Percentiles rank a stretch among this genome's conserved stretches.
Conservation (phyloP, 371 early-diverging fungal genomes). For the Mucor plumbeus region DNA sequence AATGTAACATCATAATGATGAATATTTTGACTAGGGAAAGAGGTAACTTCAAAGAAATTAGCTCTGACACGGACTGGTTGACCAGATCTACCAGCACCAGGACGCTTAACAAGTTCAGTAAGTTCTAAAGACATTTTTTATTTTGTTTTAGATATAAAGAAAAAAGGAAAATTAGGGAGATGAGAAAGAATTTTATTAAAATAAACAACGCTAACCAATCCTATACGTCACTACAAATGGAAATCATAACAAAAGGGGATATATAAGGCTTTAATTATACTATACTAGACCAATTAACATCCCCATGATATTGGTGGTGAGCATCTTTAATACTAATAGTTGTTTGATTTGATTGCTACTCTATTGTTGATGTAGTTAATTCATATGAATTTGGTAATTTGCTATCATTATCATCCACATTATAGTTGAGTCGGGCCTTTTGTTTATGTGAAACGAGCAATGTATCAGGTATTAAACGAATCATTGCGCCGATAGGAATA, state of each 20-base stretch:
- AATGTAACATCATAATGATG: slow-evolving; percentile 50
- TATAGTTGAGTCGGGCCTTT: not conserved
- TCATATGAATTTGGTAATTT: not conserved
- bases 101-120: slow-evolving; percentile 44
- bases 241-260: too few species aligned
- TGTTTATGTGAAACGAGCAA: slow-evolving; percentile 20
- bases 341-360: not conserved
- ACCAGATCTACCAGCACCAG: slow-evolving; percentile 37
- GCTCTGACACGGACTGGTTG: slow-evolving; percentile 39
- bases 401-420: not conserved
- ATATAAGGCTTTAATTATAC: not conserved
- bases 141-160: slow-evolving; percentile 7
- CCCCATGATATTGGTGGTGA: not conserved
- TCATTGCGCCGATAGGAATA: slow-evolving; percentile 71
- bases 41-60: slow-evolving; percentile 54
- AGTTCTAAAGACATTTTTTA: slow-evolving; percentile 36
- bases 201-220: slow-evolving; percentile 4
- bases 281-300: not conserved
- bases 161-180: slow-evolving; percentile 5
- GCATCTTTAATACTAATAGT: not conserved
- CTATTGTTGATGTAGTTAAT: not conserved
- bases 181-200: not conserved
- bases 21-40: slow-evolving; percentile 46
- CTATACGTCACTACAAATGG: not conserved
- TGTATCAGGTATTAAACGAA: slow-evolving; percentile 68